Conservation (phyloP, 371 early-diverging fungal species). For the Haplosporangium sp. region DNA sequence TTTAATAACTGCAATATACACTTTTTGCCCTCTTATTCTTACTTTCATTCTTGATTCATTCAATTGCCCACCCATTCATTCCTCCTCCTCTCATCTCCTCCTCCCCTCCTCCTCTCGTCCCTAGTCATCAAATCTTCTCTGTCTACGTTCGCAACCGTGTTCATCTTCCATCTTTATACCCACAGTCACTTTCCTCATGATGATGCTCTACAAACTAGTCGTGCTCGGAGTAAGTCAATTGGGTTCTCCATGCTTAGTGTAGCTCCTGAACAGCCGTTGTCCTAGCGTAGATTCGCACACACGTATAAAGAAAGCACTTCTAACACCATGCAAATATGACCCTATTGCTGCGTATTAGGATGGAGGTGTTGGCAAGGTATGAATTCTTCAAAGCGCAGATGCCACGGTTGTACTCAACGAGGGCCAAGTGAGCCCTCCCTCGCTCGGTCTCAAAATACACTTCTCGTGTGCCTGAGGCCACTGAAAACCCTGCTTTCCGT, state of each 20-base stretch:
- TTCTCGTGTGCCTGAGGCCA: too few relatives aligned
- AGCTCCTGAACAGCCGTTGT: neutral
- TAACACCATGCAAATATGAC: neutral
- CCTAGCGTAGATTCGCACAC: neutral
- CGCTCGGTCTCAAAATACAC: neutral
- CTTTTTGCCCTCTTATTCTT: neutral
- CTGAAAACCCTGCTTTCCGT: too few relatives aligned
- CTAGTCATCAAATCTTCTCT: neutral
- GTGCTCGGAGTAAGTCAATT: constrained; percentile 46
- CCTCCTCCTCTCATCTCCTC: neutral
- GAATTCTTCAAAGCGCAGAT: neutral
- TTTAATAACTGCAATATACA: neutral
- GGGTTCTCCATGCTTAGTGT: too few relatives aligned
- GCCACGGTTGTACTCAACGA: neutral
- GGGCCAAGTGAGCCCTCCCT: neutral
- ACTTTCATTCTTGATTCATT: neutral
- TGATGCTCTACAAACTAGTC: constrained; percentile 53
- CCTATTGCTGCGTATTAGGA: constrained; percentile 15
- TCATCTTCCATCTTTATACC: neutral
- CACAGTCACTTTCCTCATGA: constrained; percentile 6
- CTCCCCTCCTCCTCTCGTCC: neutral
- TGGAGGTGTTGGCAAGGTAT: constrained; percentile 46
- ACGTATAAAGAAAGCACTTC: neutral
- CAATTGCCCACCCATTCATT: too few relatives aligned
- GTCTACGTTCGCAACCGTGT: neutral